These are phyloP conservation scores for Globisporangium iwayamae DNA, from an alignment of 352 stramenopile genomes.

Conservation along the genomic window DNA sequence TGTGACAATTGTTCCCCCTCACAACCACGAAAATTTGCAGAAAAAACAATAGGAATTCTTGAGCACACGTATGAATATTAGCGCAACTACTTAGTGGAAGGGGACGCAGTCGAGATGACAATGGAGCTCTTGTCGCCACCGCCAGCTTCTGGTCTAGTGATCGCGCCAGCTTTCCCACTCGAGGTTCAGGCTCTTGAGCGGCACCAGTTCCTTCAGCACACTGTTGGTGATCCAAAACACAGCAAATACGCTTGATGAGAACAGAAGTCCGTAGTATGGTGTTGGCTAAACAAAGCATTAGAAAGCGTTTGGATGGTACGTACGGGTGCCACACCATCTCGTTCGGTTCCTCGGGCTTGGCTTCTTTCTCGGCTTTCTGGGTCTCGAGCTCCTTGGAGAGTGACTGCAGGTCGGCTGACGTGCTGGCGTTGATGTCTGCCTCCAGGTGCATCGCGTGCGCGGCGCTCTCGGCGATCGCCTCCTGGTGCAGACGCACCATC, in stretches of 20 bases:
- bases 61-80: no score
- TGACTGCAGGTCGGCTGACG: constrained; percentile 47
- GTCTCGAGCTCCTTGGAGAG: constrained; percentile 58
- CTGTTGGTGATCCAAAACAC: constrained; percentile 21
- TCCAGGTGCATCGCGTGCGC: constrained; percentile 72
- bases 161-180: constrained; percentile 84
- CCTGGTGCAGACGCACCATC: constrained; percentile 64
- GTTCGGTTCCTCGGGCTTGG: constrained; percentile 57
- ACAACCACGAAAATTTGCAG: no score
- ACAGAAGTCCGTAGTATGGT: not conserved
- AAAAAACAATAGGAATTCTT: not conserved
- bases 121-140: not conserved
- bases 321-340: constrained; percentile 85
- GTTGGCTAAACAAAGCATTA: not conserved
- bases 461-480: constrained; percentile 66
- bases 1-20: no score
- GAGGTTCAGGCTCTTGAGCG: constrained; percentile 72
- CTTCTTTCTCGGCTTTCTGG: constrained; percentile 48
- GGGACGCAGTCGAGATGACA: not conserved
- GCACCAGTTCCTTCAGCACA: constrained; percentile 72
- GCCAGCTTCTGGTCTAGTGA: constrained; percentile 30
- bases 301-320: constrained; percentile 18
- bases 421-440: constrained; percentile 51
- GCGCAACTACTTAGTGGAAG: not conserved
- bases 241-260: not conserved